Base-by-base conservation (phyloP, 495 filamentous ascomycete species). In the Rusavskia elegans region DNA sequence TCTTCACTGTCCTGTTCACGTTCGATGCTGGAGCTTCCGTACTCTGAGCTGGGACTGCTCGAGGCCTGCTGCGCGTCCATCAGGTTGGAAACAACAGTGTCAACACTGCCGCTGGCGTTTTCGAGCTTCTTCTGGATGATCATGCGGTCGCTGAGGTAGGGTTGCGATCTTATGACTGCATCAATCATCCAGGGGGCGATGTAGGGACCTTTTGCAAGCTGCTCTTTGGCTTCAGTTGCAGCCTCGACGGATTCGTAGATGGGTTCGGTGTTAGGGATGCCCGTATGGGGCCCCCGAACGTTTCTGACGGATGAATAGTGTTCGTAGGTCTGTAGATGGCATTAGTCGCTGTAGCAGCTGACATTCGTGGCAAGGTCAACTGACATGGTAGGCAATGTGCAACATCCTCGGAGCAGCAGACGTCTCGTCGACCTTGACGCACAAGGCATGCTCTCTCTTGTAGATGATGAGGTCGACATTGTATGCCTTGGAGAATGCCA, bases 251-350 rank as follows among this genome's bases (percentile, higher is more conserved):
- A 58, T 17, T 64, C 58, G 48, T 56, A 54, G 20, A 55, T 59
- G 17, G 56, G 61, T 25, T 51, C 53, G 44, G 79, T 69, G 25
- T 63, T 58, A 11, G 80, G 77, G 35, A 68, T 59, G 20, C 81
- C 84, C 21, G 66, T 69, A 61, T 81, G 78, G 8, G 76, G 75
- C 11, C 79, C 81, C 51, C 75, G 59, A 17, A 78, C 63, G 55
- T 79, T 76, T 49, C 82, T 77, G 53, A 87, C 77, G 1, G 84
- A 86, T 3, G 81, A 84, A 62, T 84, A 89, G 61, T 89, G 84
- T 60, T 87, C 79, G 68, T 80, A 87, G 49, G 62, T 66, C 77
- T 81, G 60, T 46, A 48, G 19, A 41, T 10, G 30, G 13, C 32
- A 30, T 64, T 27, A 58, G 60, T 27, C 42, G 55, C 27, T 45